Evolutionary conservation across 2,329 filamentous ascomycete species (phyloP), one percentile per base, ranked within the genome.

Genomic region (Penicillium rolfsii): DNA sequence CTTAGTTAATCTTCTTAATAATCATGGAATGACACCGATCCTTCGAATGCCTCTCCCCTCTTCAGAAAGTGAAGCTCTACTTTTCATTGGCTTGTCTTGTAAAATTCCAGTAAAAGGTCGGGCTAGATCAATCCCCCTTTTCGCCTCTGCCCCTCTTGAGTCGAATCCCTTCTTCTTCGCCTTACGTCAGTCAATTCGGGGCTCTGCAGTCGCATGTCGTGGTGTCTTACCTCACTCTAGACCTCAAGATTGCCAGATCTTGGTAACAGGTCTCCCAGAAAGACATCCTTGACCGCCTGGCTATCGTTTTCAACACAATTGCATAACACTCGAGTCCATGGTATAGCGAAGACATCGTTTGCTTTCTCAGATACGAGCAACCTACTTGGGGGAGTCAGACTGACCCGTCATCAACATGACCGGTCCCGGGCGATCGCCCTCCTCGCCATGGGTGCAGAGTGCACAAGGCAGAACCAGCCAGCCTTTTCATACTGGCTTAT

Each of bases 371-470:
- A 30, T 48, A 48, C 50, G 12, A 14, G 35, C 33, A 38, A 19
- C 36, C 28, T 30, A 67, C 61, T 60, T 52, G 40, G 56, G 55
- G 54, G 61, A 65, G 38, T 61, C 65, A 57, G 53, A 49, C 68
- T 66, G 69, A 68, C 65, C 65, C 67, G 66, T 65, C 59, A 74
- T 75, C 67, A 64, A 67, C 58, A 75, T 75, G 70, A 74, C 73
- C 54, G 73, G 73, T 49, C 66, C 71, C 56, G 72, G 69, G 63
- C 65, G 52, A 61, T 73, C 73, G 60, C 72, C 73, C 58, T 71
- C 73, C 30, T 75, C 72, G 12, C 69, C 73, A 35, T 76, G 73
- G 74, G 67, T 67, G 54, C 68, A 70, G 63, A 69, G 66, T 54
- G 58, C 69, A 22, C 67, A 70, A 53, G 55, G 59, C 46, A 48